Conservation (phyloP, 129 eudicot species). For the Saussurea involucrata region DNA sequence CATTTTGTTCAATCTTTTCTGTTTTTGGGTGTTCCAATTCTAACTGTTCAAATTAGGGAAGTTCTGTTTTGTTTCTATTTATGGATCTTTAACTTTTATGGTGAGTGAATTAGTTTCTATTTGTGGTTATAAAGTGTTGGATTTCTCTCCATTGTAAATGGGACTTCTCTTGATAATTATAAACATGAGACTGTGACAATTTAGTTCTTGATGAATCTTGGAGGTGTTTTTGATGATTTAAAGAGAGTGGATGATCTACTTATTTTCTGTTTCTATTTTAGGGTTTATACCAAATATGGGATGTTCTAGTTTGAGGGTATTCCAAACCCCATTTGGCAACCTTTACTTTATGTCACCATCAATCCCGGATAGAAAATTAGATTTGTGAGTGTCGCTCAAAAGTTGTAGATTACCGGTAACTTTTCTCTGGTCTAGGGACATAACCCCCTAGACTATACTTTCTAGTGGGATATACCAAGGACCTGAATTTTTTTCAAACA, state of each 20-base stretch:
- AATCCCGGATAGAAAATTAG: background rate
- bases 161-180: background rate
- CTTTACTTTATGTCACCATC: too few species aligned
- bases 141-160: background rate
- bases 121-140: background rate
- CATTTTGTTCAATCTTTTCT: background rate
- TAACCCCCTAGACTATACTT: background rate
- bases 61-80: conserved; percentile 16
- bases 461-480: background rate
- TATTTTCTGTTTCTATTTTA: background rate
- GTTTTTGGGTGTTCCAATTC: conserved; percentile 14
- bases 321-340: background rate
- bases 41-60: conserved; percentile 9
- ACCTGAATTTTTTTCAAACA: too few species aligned
- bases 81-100: conserved; percentile 22
- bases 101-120: conserved; percentile 4
- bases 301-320: background rate
- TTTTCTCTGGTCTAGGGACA: background rate
- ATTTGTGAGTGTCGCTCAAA: background rate
- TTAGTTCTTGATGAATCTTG: background rate
- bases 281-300: background rate
- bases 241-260: background rate
- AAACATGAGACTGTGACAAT: background rate
- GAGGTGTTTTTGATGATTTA: background rate
- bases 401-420: background rate